A percentile compares a stretch with the other conserved stretches of the same genome.
phyloP scores from a whole-genome alignment of 257 asterid species.

The Capsicum pubescens region DNA sequence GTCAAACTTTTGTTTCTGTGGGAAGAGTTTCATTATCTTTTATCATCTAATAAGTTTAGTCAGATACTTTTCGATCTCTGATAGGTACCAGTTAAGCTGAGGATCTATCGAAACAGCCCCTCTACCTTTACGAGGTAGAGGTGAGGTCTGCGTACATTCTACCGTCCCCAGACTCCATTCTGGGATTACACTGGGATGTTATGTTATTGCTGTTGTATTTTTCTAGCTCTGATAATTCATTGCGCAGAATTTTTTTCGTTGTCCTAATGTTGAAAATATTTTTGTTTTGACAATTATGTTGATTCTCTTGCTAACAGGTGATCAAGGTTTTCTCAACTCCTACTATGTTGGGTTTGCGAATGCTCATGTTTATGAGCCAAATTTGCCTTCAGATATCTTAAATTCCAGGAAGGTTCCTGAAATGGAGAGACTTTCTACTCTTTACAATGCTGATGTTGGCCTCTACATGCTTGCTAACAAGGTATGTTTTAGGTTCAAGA shows the following conservation, averaged over 20 bases:
- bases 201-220: background rate
- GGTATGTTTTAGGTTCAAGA: conserved; percentile 46
- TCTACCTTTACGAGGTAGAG: too few species aligned
- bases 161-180: too few species aligned
- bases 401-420: conserved; percentile 78
- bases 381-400: conserved; percentile 63
- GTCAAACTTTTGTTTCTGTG: background rate
- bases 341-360: conserved; percentile 85
- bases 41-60: background rate
- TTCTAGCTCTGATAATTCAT: background rate
- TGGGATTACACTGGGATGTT: too few species aligned
- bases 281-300: background rate
- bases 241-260: background rate
- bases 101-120: too few species aligned
- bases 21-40: background rate
- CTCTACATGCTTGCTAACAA: conserved; percentile 99
- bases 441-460: conserved; percentile 99
- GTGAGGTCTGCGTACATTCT: too few species aligned
- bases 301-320: conserved; percentile 60
- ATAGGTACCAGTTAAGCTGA: background rate
- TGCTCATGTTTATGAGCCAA: conserved; percentile 88
- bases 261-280: background rate
- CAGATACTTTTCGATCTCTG: background rate
- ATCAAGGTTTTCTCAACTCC: conserved; percentile 98
- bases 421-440: conserved; percentile 98